These are phyloP conservation scores for Boletellus ananiceps DNA, from an alignment of 768 basidiomycete species.

Conservation along the genomic window DNA sequence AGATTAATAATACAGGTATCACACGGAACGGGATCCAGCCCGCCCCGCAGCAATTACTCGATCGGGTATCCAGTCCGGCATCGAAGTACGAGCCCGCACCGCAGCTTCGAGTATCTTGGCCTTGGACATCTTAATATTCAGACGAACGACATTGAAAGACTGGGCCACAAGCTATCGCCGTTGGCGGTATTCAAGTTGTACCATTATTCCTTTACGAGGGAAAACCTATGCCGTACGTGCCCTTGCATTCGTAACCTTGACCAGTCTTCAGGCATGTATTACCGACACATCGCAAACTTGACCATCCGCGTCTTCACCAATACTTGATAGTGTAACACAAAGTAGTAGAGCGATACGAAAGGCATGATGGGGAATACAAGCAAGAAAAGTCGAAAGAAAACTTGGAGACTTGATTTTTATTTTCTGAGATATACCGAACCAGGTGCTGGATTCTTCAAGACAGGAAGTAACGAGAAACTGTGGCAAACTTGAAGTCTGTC, in stretches of 20 bases:
- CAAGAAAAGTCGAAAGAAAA: constrained; percentile 53
- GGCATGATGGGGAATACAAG: constrained; percentile 34
- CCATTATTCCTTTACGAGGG: constrained; percentile 15
- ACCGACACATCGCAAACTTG: constrained; percentile 36
- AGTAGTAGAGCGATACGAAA: constrained; percentile 46
- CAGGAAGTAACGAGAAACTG: constrained; percentile 48
- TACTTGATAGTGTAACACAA: constrained; percentile 42
- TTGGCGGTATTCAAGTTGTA: not conserved
- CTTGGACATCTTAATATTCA: constrained; percentile 24
- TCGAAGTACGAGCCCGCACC: constrained; percentile 1
- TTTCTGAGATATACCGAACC: constrained; percentile 53
- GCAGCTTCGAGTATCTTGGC: constrained; percentile 10
- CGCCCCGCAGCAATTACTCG: not conserved
- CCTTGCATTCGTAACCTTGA: constrained; percentile 21
- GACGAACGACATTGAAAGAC: constrained; percentile 1
- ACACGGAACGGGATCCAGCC: not conserved
- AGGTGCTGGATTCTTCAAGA: constrained; percentile 42
- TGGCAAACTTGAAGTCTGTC: constrained; percentile 42
- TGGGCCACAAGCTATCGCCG: constrained; percentile 7
- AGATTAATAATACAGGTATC: constrained; percentile 4
- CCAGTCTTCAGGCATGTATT: constrained; percentile 34
- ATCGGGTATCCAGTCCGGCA: constrained; percentile 6
- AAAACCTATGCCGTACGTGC: constrained; percentile 8
- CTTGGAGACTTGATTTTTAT: constrained; percentile 61
- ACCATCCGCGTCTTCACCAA: constrained; percentile 34